These are phyloP conservation scores for Flueggea neowawraea DNA, from an alignment of 441 rosid species.

Conservation along the genomic window DNA sequence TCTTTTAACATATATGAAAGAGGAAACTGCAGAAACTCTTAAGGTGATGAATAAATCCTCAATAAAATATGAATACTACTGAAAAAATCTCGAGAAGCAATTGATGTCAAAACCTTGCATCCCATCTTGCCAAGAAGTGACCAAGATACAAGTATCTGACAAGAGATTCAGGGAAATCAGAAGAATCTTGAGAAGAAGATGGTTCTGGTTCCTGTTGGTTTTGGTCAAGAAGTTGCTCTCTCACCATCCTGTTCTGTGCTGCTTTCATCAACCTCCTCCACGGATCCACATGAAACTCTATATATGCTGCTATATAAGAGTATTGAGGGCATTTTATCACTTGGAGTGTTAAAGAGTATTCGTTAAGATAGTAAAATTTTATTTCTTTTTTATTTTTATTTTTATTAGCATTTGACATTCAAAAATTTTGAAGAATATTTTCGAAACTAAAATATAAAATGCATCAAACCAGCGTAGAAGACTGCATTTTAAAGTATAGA, in stretches of 20 bases:
- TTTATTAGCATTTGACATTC: too few relatives aligned
- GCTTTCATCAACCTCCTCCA: neutral
- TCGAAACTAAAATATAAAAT: too few relatives aligned
- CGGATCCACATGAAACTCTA: neutral
- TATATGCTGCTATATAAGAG: neutral
- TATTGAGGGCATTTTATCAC: too few relatives aligned
- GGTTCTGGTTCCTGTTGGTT: constrained; percentile 8
- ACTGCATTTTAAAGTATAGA: too few relatives aligned
- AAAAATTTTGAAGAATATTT: too few relatives aligned
- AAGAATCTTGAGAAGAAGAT: neutral
- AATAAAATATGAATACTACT: neutral
- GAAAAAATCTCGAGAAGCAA: neutral
- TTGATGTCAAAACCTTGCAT: constrained; percentile 48
- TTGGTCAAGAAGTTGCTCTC: constrained; percentile 21
- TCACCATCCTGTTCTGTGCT: neutral
- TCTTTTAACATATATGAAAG: too few relatives aligned
- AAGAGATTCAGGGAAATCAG: constrained; percentile 26
- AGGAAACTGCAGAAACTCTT: too few relatives aligned
- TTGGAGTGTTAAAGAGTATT: too few relatives aligned
- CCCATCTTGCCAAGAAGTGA: constrained; percentile 90
- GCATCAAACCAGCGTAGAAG: too few relatives aligned
- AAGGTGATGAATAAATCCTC: too few relatives aligned
- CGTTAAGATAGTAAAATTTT: too few relatives aligned
- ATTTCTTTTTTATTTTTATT: too few relatives aligned
- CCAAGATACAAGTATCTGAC: constrained; percentile 49